A percentile compares a stretch with the other conserved stretches of the same genome.
These are phyloP conservation scores for Cymbidium sinense DNA, from an alignment of 106 monocot species.

Conservation along the genomic window DNA sequence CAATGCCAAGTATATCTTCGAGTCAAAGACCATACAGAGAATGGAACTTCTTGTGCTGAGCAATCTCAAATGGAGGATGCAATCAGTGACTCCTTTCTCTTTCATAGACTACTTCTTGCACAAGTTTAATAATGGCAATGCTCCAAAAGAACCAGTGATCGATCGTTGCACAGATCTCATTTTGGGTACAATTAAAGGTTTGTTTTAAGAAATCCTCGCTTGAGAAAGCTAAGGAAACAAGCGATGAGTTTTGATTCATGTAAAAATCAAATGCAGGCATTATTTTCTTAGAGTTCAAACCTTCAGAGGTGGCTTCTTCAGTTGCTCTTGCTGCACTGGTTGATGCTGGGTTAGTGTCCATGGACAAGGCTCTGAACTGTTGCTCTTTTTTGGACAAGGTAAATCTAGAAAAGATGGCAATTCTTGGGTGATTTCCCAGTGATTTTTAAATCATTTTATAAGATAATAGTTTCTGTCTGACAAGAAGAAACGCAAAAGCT, in stretches of 20 bases:
- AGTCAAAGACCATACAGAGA: slow-evolving; percentile 53
- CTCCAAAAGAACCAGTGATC: slow-evolving; percentile 13
- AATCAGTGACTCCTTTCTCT: slow-evolving; percentile 62
- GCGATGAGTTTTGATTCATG: background rate
- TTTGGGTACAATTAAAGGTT: slow-evolving; percentile 43
- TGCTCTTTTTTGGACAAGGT: slow-evolving; percentile 8
- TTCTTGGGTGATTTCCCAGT: background rate
- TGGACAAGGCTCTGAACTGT: background rate
- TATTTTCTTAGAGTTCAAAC: slow-evolving; percentile 4
- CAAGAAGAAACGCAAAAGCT: no score
- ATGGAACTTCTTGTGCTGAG: slow-evolving; percentile 63
- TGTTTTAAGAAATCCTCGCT: background rate
- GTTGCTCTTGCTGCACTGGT: background rate
- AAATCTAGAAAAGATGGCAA: background rate
- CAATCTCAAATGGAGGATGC: slow-evolving; percentile 74
- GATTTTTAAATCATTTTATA: background rate
- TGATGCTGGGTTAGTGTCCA: background rate
- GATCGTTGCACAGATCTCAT: slow-evolving; percentile 30
- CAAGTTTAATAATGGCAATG: slow-evolving; percentile 25
- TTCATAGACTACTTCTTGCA: slow-evolving; percentile 49
- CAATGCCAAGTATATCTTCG: slow-evolving; percentile 42
- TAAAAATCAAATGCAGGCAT: slow-evolving; percentile 6
- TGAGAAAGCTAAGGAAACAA: background rate
- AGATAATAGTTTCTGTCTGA: no score
- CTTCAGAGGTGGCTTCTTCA: slow-evolving; percentile 18